A percentile compares a stretch with the other conserved stretches of the same genome.
Conservation (phyloP, 1,284 basidiomycete species). For the Ceraceosorus guamensis region DNA sequence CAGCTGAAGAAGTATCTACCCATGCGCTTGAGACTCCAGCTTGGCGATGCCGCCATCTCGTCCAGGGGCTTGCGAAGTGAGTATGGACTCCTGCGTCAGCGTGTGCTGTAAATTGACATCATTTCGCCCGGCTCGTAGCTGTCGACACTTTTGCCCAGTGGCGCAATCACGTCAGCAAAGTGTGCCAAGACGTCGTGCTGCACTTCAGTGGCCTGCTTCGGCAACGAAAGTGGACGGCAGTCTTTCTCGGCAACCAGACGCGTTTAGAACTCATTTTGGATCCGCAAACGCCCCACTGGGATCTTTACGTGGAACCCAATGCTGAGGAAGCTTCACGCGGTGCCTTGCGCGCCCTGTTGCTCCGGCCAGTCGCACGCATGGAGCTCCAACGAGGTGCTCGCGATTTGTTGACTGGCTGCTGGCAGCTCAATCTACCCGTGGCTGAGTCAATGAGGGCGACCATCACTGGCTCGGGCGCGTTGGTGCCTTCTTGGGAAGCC, state of each 20-base stretch:
- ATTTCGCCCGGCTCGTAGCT: too few species aligned
- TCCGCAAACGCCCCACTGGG: conserved; percentile 76
- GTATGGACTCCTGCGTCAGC: too few species aligned
- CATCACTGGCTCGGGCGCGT: conserved; percentile 63
- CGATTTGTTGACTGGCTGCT: conserved; percentile 62
- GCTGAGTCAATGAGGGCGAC: conserved; percentile 57
- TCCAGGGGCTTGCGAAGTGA: too few species aligned
- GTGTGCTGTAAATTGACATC: too few species aligned
- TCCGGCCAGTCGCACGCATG: conserved; percentile 72
- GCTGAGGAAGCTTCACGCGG: conserved; percentile 68
- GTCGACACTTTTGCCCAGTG: conserved; percentile 63
- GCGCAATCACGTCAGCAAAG: conserved; percentile 63
- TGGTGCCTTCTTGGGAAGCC: conserved; percentile 76
- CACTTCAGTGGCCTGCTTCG: conserved; percentile 48
- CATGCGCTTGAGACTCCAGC: conserved; percentile 61
- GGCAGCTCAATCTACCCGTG: conserved; percentile 75
- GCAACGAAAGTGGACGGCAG: conserved; percentile 76
- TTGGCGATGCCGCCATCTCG: conserved; percentile 55
- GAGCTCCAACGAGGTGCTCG: conserved; percentile 47
- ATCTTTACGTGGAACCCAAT: conserved; percentile 59
- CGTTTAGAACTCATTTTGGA: conserved; percentile 70
- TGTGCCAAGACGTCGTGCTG: conserved; percentile 49
- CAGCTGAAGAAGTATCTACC: conserved; percentile 73
- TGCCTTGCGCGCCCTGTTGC: conserved; percentile 66
- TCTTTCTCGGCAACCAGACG: conserved; percentile 67